These are phyloP conservation scores for Sclerotinia spermophila DNA, from an alignment of 2,329 filamentous ascomycete species.

Conservation along the genomic window DNA sequence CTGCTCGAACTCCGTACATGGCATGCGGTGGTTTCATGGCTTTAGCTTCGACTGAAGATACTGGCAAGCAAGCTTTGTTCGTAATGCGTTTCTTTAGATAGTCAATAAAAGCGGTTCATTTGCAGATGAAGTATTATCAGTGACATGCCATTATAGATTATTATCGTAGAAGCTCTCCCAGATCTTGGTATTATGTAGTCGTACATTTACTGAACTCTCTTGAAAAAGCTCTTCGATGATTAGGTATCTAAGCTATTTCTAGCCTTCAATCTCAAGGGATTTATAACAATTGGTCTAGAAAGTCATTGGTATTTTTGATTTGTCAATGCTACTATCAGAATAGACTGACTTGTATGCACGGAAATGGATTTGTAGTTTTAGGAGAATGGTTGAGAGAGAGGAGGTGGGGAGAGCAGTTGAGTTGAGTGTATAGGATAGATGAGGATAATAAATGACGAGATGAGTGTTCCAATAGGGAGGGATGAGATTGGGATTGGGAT, in stretches of 20 bases:
- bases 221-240: background rate
- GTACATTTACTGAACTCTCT: background rate
- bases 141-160: background rate
- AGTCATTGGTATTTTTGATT: too few species aligned
- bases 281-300: too few species aligned
- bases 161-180: background rate
- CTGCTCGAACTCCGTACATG: background rate
- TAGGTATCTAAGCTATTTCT: background rate
- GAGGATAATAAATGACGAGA: too few species aligned
- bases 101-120: background rate
- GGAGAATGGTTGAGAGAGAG: too few species aligned
- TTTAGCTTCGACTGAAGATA: background rate
- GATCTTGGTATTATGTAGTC: too few species aligned
- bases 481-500: too few species aligned
- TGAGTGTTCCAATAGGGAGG: too few species aligned
- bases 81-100: background rate
- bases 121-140: background rate
- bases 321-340: too few species aligned
- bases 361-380: too few species aligned
- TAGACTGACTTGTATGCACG: too few species aligned
- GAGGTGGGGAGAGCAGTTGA: too few species aligned
- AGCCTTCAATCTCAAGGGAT: background rate
- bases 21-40: background rate
- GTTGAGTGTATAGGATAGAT: too few species aligned
- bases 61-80: background rate